Percentiles rank a stretch among this genome's conserved stretches.
Evolutionary conservation across 2,329 filamentous ascomycete genomes (phyloP).

Genomic region (Aspergillus glaucus): DNA sequence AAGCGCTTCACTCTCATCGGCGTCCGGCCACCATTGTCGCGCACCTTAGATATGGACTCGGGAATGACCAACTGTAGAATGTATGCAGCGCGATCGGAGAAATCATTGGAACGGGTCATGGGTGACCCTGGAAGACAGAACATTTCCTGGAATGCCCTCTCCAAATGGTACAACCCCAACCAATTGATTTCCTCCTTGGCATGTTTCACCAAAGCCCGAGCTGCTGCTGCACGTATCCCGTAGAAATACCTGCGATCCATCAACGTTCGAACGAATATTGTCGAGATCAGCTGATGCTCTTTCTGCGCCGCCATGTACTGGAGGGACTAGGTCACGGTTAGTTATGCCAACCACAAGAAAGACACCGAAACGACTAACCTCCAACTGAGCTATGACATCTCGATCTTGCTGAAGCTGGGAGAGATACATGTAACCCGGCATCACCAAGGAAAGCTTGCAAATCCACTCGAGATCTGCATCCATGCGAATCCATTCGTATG

Average conservation of each 20-base stretch:
- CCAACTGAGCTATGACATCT: conserved; percentile 82
- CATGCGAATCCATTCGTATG: conserved; percentile 97
- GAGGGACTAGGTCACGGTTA: conserved; percentile 50
- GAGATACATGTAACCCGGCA: conserved; percentile 95
- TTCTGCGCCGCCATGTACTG: conserved; percentile 63
- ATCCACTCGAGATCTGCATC: conserved; percentile 99
- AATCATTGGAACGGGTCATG: conserved; percentile 85
- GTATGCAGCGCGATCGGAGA: conserved; percentile 78
- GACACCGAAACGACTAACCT: conserved; percentile 33
- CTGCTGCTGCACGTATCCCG: conserved; percentile 81
- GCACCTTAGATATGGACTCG: conserved; percentile 69
- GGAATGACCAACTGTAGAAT: conserved; percentile 78
- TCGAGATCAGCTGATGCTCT: conserved; percentile 75
- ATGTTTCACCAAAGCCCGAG: conserved; percentile 69
- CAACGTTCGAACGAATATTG: conserved; percentile 80
- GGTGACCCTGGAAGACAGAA: conserved; percentile 75
- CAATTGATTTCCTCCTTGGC: conserved; percentile 64
- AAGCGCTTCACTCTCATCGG: conserved; percentile 74
- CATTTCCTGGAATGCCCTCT: conserved; percentile 78
- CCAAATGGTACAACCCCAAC: conserved; percentile 76
- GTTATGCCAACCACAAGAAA: conserved; percentile 1
- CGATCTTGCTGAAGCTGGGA: conserved; percentile 95
- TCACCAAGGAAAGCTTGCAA: conserved; percentile 71
- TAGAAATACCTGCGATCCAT: conserved; percentile 92
- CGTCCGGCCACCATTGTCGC: conserved; percentile 68